Evolutionary conservation across 345 rosid genomes (phyloP).

Genomic region (Conringia planisiliqua): DNA sequence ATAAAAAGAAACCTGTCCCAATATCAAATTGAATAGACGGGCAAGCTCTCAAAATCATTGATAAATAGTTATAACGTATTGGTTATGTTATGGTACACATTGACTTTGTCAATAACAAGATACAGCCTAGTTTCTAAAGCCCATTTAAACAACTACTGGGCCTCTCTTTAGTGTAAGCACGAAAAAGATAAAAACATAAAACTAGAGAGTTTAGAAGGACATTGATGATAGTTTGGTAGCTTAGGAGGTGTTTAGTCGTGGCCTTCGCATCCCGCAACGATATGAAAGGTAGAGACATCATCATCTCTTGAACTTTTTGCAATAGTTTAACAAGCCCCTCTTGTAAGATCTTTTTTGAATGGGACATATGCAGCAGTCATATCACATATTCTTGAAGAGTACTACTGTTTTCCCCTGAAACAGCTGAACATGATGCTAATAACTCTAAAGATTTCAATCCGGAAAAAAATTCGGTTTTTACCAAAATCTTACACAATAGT

Average conservation of each 20-base stretch:
- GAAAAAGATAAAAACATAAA: too few relatives aligned
- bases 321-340: background rate
- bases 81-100: too few relatives aligned
- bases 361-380: background rate
- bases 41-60: too few relatives aligned
- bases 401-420: background rate
- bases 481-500: background rate
- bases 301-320: background rate
- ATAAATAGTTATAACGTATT: too few relatives aligned
- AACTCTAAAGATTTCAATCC: background rate
- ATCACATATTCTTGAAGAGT: background rate
- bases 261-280: background rate
- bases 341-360: background rate
- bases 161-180: background rate
- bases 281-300: background rate
- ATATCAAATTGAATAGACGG: too few relatives aligned
- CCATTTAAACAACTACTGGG: background rate
- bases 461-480: background rate
- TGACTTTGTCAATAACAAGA: too few relatives aligned
- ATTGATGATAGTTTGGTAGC: background rate
- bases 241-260: background rate
- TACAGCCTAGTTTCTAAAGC: too few relatives aligned
- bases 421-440: background rate
- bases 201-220: background rate
- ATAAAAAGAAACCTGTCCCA: too few relatives aligned